Evolutionary conservation across 805 yeast species (phyloP).

Genomic region (Saturnispora ahearnii): DNA sequence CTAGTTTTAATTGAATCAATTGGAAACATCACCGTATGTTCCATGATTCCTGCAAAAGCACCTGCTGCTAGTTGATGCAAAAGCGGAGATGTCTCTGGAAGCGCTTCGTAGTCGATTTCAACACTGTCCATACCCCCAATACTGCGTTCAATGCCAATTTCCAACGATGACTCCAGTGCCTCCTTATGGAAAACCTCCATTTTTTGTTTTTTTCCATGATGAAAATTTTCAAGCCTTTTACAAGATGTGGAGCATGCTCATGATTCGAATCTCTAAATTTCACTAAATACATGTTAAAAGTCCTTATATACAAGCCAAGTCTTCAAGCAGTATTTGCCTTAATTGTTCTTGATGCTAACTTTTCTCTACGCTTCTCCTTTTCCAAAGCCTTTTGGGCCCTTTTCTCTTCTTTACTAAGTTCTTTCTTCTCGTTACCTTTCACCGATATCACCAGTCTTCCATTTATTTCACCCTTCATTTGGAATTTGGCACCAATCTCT

Average conservation of each 20-base stretch:
- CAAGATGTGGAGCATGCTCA: background rate
- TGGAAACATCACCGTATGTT: constrained; percentile 94
- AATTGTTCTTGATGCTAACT: constrained; percentile 10
- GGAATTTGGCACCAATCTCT: constrained; percentile 20
- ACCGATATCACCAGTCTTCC: constrained; percentile 17
- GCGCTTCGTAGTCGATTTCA: constrained; percentile 82
- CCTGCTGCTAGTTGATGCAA: constrained; percentile 83
- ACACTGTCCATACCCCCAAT: constrained; percentile 8
- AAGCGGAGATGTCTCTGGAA: constrained; percentile 80
- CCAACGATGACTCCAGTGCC: background rate
- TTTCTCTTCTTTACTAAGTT: constrained; percentile 19
- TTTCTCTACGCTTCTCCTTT: constrained; percentile 29
- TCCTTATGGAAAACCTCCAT: background rate
- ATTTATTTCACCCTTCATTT: constrained; percentile 17
- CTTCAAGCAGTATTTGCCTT: background rate
- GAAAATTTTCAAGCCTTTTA: background rate
- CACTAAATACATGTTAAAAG: background rate
- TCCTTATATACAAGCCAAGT: background rate
- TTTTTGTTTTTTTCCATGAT: background rate
- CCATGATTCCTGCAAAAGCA: constrained; percentile 99
- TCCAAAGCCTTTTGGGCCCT: constrained; percentile 26
- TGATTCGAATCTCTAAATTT: background rate
- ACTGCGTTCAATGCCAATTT: background rate
- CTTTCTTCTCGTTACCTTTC: constrained; percentile 11
- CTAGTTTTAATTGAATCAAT: constrained; percentile 94